Conservation (phyloP, 768 basidiomycete species). For the Collybia sordida region DNA sequence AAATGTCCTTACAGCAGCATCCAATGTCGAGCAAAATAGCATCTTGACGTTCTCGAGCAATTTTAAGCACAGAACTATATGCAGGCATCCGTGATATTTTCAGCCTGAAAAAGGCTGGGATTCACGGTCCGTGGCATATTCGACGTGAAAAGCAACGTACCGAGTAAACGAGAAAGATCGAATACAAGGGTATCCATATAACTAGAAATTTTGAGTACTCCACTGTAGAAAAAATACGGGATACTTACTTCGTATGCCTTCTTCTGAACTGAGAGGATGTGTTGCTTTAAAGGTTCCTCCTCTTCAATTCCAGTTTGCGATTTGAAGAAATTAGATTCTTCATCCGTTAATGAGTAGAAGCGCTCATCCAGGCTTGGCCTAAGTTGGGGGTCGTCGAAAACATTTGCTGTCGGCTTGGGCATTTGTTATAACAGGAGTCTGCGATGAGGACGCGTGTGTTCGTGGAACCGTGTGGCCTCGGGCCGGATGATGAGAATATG, state of each 20-base stretch:
- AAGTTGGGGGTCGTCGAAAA: constrained; percentile 7
- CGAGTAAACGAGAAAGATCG: constrained; percentile 26
- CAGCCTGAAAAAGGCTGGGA: constrained; percentile 7
- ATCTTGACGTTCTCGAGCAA: constrained; percentile 13
- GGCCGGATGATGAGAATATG: no score
- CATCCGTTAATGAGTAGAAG: constrained; percentile 19
- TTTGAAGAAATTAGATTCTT: constrained; percentile 27
- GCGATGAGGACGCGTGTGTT: no score
- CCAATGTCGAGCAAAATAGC: constrained; percentile 33
- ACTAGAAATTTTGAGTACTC: constrained; percentile 9
- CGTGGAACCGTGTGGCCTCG: no score
- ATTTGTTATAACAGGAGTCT: neutral
- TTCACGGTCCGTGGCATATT: neutral
- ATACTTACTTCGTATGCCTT: constrained; percentile 26
- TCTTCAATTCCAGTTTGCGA: constrained; percentile 27
- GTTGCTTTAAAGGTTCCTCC: constrained; percentile 26
- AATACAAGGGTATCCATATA: constrained; percentile 31
- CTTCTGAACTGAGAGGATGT: constrained; percentile 28
- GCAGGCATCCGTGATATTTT: constrained; percentile 27
- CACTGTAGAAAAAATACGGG: neutral
- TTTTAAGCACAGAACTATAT: constrained; percentile 23
- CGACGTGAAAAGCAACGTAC: constrained; percentile 10
- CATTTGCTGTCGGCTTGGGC: neutral
- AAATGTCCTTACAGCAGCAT: constrained; percentile 27
- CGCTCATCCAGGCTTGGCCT: constrained; percentile 18